Evolutionary conservation across 192 early-diverging fungal species (phyloP).

Genomic region (Cladochytrium replicatum): DNA sequence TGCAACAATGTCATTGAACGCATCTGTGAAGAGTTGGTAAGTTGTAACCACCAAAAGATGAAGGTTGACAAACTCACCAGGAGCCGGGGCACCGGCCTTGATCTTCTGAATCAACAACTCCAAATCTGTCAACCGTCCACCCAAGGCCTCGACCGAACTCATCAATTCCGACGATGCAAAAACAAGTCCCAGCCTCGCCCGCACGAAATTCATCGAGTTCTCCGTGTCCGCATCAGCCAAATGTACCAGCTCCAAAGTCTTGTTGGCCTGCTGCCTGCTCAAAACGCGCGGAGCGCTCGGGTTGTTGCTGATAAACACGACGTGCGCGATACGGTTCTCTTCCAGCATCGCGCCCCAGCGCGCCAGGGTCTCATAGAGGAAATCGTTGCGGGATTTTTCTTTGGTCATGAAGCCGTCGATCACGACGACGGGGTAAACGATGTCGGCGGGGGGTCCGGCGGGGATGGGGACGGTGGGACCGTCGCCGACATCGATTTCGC

Average conservation of each 20-base stretch:
- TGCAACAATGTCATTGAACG: slow-evolving; percentile 73
- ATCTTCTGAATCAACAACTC: slow-evolving; percentile 85
- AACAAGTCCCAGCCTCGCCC: slow-evolving; percentile 30
- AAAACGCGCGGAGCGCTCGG: slow-evolving; percentile 36
- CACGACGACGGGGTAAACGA: slow-evolving; percentile 74
- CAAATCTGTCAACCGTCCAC: slow-evolving; percentile 85
- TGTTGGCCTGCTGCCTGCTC: slow-evolving; percentile 50
- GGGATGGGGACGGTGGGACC: neutral
- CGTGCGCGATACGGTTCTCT: slow-evolving; percentile 81
- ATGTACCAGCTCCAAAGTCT: slow-evolving; percentile 54
- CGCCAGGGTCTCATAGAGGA: slow-evolving; percentile 68
- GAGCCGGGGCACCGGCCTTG: slow-evolving; percentile 49
- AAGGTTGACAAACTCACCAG: slow-evolving; percentile 29
- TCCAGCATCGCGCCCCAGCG: slow-evolving; percentile 43
- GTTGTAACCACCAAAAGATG: neutral
- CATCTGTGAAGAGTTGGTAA: slow-evolving; percentile 30
- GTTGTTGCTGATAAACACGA: slow-evolving; percentile 77
- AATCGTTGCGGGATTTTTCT: slow-evolving; percentile 48
- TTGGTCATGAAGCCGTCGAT: slow-evolving; percentile 78
- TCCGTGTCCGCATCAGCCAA: slow-evolving; percentile 64
- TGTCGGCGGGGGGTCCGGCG: slow-evolving; percentile 10
- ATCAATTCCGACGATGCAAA: slow-evolving; percentile 8
- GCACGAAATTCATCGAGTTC: slow-evolving; percentile 49
- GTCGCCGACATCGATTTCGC: too few relatives aligned
- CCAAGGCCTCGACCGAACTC: slow-evolving; percentile 56